Evolutionary conservation across 2,329 filamentous ascomycete genomes (phyloP).

Genomic region (Phoma sp.): DNA sequence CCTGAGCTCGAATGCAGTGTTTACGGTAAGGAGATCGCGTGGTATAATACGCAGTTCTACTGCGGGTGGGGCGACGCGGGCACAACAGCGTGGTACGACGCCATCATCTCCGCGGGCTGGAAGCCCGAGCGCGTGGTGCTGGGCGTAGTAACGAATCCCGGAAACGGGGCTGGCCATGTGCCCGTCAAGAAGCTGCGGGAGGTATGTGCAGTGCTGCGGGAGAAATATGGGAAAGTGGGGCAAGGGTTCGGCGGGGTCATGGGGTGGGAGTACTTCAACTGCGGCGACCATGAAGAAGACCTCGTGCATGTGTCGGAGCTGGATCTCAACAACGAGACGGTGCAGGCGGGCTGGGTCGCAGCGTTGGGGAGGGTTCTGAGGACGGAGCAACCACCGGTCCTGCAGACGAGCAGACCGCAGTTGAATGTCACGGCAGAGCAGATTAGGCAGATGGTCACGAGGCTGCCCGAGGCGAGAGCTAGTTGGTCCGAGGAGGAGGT

Average conservation of each 20-base stretch:
- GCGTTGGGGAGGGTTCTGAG: slow-evolving; percentile 62
- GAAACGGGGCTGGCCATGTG: slow-evolving; percentile 71
- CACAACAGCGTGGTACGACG: slow-evolving; percentile 58
- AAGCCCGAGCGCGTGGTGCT: slow-evolving; percentile 74
- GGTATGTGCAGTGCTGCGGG: slow-evolving; percentile 63
- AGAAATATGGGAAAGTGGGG: slow-evolving; percentile 58
- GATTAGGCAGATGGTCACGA: slow-evolving; percentile 40
- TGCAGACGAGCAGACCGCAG: slow-evolving; percentile 23
- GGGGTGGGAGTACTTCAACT: slow-evolving; percentile 96
- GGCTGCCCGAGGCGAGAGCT: slow-evolving; percentile 37
- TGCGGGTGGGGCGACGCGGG: slow-evolving; percentile 80
- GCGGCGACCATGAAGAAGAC: slow-evolving; percentile 47
- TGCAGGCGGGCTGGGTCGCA: slow-evolving; percentile 66
- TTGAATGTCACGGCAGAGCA: slow-evolving; percentile 39
- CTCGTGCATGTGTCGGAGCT: slow-evolving; percentile 31
- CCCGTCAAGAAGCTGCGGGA: slow-evolving; percentile 62
- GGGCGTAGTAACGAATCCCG: slow-evolving; percentile 79
- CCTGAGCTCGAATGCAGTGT: slow-evolving; percentile 66
- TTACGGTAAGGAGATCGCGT: slow-evolving; percentile 63
- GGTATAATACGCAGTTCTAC: slow-evolving; percentile 95
- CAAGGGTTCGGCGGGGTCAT: slow-evolving; percentile 80
- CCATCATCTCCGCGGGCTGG: slow-evolving; percentile 70
- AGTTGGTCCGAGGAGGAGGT: slow-evolving; percentile 52
- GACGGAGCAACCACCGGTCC: slow-evolving; percentile 32
- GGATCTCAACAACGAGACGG: slow-evolving; percentile 33